These are phyloP conservation scores for Citeromyces hawaiiensis DNA, from an alignment of 1,139 yeast species.

Conservation along the genomic window DNA sequence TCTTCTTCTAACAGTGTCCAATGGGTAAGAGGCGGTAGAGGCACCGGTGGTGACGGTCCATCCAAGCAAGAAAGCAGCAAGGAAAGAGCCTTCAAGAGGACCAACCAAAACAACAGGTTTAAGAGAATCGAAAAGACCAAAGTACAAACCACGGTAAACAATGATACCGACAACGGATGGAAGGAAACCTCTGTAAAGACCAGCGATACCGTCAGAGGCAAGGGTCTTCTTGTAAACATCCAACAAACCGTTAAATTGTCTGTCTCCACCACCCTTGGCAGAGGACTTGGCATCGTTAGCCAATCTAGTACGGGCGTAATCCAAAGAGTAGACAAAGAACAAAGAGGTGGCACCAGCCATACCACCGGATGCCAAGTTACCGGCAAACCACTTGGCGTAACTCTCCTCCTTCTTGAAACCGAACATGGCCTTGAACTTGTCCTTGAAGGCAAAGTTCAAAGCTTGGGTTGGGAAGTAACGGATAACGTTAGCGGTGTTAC, in stretches of 20 bases:
- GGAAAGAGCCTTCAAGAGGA: slow-evolving; percentile 56
- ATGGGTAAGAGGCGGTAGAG: slow-evolving; percentile 71
- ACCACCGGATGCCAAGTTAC: slow-evolving; percentile 80
- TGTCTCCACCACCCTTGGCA: slow-evolving; percentile 46
- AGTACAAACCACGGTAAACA: slow-evolving; percentile 78
- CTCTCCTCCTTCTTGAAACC: slow-evolving; percentile 62
- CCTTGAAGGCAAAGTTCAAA: slow-evolving; percentile 76
- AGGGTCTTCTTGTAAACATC: slow-evolving; percentile 71
- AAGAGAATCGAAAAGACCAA: slow-evolving; percentile 69
- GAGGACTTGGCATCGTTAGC: slow-evolving; percentile 72
- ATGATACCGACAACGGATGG: slow-evolving; percentile 72
- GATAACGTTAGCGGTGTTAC: slow-evolving; percentile 75
- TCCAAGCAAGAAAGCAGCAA: slow-evolving; percentile 66
- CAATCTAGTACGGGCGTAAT: slow-evolving; percentile 75
- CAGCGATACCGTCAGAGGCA: slow-evolving; percentile 66
- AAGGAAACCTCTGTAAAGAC: slow-evolving; percentile 77
- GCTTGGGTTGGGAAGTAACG: slow-evolving; percentile 85
- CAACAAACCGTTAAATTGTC: slow-evolving; percentile 67
- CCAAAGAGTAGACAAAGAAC: slow-evolving; percentile 66
- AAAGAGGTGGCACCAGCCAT: slow-evolving; percentile 71
- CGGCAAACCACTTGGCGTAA: slow-evolving; percentile 62
- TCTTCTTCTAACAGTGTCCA: slow-evolving; percentile 77
- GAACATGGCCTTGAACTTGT: slow-evolving; percentile 65
- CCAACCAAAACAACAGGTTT: slow-evolving; percentile 68
- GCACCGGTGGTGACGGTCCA: slow-evolving; percentile 75